Conservation (phyloP, 176 grass and related monocot species). For the Aegilops sharonensis region DNA sequence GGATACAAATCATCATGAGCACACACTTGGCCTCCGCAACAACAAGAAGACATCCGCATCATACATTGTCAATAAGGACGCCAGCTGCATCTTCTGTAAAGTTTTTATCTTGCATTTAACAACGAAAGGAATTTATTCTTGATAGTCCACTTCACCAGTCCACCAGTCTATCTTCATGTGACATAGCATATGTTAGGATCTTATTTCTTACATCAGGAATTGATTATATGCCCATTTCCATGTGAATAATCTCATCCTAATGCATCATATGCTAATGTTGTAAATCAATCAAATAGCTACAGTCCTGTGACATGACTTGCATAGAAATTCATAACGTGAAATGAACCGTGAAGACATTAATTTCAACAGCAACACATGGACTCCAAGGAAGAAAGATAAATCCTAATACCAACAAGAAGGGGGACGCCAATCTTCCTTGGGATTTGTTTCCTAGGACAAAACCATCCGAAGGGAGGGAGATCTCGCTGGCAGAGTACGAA, state of each 20-base stretch:
- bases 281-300: not conserved
- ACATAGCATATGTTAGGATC: not conserved
- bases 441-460: not conserved
- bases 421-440: not conserved
- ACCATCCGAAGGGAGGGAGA: not conserved
- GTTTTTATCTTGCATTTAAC: constrained; percentile 3
- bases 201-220: not conserved
- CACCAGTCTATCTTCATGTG: not conserved
- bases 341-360: not conserved
- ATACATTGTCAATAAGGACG: not conserved
- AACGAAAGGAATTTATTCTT: not conserved
- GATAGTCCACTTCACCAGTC: not conserved
- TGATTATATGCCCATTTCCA: not conserved
- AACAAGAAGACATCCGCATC: too few species aligned
- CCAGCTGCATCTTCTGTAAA: constrained; percentile 1
- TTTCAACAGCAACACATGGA: not conserved
- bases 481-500: not conserved
- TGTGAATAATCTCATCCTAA: constrained; percentile 25
- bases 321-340: not conserved
- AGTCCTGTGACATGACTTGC: too few species aligned
- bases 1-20: too few species aligned
- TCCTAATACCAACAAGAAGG: not conserved
- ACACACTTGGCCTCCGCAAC: too few species aligned
- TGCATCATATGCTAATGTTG: constrained; percentile 15
- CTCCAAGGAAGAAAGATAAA: not conserved